These are phyloP conservation scores for Zygoascus tannicola DNA, from an alignment of 805 yeast genomes.

Conservation along the genomic window DNA sequence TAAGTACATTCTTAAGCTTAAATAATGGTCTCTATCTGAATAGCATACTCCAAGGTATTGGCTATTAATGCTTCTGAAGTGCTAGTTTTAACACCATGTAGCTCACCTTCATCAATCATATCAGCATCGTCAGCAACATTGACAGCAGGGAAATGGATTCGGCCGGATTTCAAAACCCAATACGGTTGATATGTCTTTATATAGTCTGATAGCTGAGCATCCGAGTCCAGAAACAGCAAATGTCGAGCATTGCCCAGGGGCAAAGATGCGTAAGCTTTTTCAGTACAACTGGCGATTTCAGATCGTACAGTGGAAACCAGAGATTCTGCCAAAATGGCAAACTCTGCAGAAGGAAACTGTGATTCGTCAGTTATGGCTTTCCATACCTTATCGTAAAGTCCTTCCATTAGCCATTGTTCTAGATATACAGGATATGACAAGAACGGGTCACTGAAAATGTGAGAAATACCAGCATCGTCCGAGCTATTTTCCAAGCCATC, in stretches of 20 bases:
- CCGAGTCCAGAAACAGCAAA: slow-evolving; percentile 58
- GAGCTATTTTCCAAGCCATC: slow-evolving; percentile 56
- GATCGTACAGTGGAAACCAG: slow-evolving; percentile 70
- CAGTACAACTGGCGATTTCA: slow-evolving; percentile 80
- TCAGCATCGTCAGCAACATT: slow-evolving; percentile 15
- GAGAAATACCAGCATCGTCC: slow-evolving; percentile 33
- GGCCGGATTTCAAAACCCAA: slow-evolving; percentile 49
- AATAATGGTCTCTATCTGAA: slow-evolving; percentile 85
- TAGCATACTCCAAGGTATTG: slow-evolving; percentile 77
- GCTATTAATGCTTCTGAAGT: slow-evolving; percentile 41
- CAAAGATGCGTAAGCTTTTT: slow-evolving; percentile 61
- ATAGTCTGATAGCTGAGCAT: slow-evolving; percentile 45
- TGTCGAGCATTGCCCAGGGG: slow-evolving; percentile 79
- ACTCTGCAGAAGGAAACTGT: slow-evolving; percentile 55
- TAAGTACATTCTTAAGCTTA: slow-evolving; percentile 25
- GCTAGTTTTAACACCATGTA: slow-evolving; percentile 31
- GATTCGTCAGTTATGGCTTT: slow-evolving; percentile 51
- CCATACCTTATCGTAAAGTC: slow-evolving; percentile 89
- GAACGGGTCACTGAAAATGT: slow-evolving; percentile 40
- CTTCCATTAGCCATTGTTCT: slow-evolving; percentile 93
- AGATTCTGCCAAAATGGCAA: slow-evolving; percentile 64
- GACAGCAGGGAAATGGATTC: slow-evolving; percentile 27
- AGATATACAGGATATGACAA: slow-evolving; percentile 78
- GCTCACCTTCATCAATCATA: slow-evolving; percentile 28
- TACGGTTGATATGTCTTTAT: slow-evolving; percentile 40